phyloP scores from a whole-genome alignment of 805 yeast genomes.

The Suhomyces kilbournensis region DNA sequence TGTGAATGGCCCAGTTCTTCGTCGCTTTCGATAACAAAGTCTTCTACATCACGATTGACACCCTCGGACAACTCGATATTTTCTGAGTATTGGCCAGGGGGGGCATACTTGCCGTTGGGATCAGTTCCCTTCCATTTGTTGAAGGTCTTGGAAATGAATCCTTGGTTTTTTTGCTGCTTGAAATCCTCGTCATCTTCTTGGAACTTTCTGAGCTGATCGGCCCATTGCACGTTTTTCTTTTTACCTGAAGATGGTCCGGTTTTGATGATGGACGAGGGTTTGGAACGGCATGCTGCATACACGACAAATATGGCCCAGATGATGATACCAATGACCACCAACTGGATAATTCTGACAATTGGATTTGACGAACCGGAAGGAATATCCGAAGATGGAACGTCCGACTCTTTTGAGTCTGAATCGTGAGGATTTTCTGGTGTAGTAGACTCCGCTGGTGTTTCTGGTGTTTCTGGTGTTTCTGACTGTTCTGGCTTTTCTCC shows the following conservation, averaged over 20 bases:
- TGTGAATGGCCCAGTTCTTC: conserved; percentile 32
- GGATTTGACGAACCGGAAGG: conserved; percentile 13
- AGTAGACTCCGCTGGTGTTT: background rate
- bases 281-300: conserved; percentile 34
- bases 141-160: conserved; percentile 37
- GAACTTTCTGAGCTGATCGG: conserved; percentile 38
- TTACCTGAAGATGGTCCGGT: conserved; percentile 27
- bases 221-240: conserved; percentile 48
- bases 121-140: conserved; percentile 31
- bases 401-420: background rate
- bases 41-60: conserved; percentile 19
- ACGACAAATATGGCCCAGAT: conserved; percentile 42
- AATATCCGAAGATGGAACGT: background rate
- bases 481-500: background rate
- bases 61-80: conserved; percentile 33
- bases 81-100: conserved; percentile 13
- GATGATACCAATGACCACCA: conserved; percentile 34
- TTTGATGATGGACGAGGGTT: conserved; percentile 43
- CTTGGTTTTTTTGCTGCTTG: conserved; percentile 22
- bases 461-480: background rate
- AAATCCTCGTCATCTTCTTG: conserved; percentile 28
- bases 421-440: background rate
- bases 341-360: conserved; percentile 39
- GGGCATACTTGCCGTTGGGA: conserved; percentile 24
- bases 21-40: conserved; percentile 49